phyloP scores from a whole-genome alignment of 805 yeast genomes.

The Yarrowia divulgata region DNA sequence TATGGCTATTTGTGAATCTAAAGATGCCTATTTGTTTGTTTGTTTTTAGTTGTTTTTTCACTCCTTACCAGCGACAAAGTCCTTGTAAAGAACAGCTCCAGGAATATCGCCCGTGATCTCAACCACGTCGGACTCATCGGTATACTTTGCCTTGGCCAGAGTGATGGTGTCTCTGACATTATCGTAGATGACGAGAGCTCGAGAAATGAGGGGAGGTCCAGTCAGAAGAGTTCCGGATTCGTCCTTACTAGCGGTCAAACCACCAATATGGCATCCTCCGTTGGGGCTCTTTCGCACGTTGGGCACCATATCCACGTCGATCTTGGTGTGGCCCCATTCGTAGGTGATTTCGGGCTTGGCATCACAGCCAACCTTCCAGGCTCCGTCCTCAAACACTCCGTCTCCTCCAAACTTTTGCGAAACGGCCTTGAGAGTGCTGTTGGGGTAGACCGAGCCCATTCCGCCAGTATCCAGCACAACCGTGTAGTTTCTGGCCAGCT shows the following conservation, averaged over 20 bases:
- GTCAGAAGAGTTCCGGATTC: neutral
- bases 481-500: neutral
- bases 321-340: neutral
- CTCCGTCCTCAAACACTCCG: neutral
- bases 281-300: neutral
- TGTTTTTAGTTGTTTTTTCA: too few relatives aligned
- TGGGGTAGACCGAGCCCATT: neutral
- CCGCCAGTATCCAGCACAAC: neutral
- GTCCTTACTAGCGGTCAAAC: neutral
- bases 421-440: neutral
- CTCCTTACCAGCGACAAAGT: neutral
- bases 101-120: neutral
- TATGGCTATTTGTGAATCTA: too few relatives aligned
- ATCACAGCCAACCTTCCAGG: neutral
- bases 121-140: neutral
- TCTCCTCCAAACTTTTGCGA: neutral
- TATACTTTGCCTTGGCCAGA: constrained; percentile 1
- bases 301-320: neutral
- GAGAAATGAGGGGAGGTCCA: neutral
- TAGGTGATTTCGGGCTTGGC: neutral
- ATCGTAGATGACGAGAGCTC: neutral
- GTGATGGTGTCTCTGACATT: neutral
- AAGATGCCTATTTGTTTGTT: too few relatives aligned
- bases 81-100: neutral
- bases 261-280: neutral